A percentile compares a stretch with the other conserved stretches of the same genome.
Evolutionary conservation across 2,329 filamentous ascomycete genomes (phyloP).

Genomic region (Fragosphaeria purpurea): DNA sequence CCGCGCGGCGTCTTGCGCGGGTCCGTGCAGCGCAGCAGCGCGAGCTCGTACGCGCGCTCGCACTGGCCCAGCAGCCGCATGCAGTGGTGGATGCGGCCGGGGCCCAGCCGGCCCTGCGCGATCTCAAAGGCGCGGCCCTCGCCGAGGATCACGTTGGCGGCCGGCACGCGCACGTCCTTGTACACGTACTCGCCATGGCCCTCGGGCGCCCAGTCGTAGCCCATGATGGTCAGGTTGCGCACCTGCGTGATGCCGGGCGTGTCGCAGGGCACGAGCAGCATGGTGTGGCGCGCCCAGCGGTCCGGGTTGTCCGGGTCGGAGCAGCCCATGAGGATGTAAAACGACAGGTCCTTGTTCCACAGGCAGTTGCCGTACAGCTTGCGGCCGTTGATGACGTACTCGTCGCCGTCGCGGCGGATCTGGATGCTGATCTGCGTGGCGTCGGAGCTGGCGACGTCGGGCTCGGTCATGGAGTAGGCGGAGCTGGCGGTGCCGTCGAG

Average conservation of each 20-base stretch:
- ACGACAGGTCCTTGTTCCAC: constrained; percentile 79
- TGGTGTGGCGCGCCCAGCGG: constrained; percentile 82
- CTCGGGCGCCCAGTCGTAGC: constrained; percentile 93
- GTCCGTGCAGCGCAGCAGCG: constrained; percentile 90
- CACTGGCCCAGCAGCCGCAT: constrained; percentile 91
- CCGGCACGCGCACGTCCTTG: constrained; percentile 79
- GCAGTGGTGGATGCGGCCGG: constrained; percentile 93
- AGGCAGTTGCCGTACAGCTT: constrained; percentile 99
- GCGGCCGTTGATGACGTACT: constrained; percentile 89
- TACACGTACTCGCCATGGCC: constrained; percentile 90
- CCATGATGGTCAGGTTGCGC: constrained; percentile 88
- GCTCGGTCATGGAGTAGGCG: constrained; percentile 91
- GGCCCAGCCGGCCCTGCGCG: constrained; percentile 91
- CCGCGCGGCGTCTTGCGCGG: constrained; percentile 83
- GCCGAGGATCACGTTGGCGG: constrained; percentile 74
- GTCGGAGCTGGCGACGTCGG: constrained; percentile 78
- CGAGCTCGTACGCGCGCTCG: constrained; percentile 85
- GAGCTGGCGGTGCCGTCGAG: constrained; percentile 79
- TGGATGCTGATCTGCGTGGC: constrained; percentile 84
- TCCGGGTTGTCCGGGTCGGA: constrained; percentile 66
- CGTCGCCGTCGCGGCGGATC: constrained; percentile 73
- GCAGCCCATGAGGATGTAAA: constrained; percentile 97
- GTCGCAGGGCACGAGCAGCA: constrained; percentile 73
- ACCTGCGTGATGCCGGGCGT: constrained; percentile 83
- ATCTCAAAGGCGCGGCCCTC: constrained; percentile 95